Conservation (phyloP, 495 filamentous ascomycete species). For the Hypoxylon rickii region DNA sequence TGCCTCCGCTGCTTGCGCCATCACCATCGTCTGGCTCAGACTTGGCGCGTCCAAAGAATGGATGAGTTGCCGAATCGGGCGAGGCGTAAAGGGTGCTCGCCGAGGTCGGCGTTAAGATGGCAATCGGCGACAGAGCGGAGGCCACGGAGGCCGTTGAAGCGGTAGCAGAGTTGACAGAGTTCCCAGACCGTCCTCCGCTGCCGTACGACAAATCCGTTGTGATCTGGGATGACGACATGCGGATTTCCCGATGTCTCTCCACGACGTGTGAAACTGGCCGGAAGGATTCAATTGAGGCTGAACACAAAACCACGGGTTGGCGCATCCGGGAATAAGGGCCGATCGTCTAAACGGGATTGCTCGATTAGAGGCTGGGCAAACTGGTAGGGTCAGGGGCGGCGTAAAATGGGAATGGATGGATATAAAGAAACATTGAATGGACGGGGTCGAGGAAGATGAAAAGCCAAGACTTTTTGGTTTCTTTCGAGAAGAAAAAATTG, state of each 20-base stretch:
- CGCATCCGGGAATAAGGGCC: slow-evolving; percentile 36
- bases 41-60: slow-evolving; percentile 35
- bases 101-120: slow-evolving; percentile 41
- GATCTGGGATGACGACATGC: slow-evolving; percentile 42
- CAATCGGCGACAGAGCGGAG: slow-evolving; percentile 31
- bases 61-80: slow-evolving; percentile 38
- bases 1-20: slow-evolving; percentile 30
- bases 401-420: slow-evolving; percentile 34
- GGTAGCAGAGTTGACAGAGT: slow-evolving; percentile 12
- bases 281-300: slow-evolving; percentile 39
- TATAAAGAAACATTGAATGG: slow-evolving; percentile 29
- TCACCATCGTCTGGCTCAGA: slow-evolving; percentile 41
- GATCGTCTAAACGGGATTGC: slow-evolving; percentile 25
- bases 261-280: slow-evolving; percentile 6
- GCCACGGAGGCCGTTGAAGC: slow-evolving; percentile 3
- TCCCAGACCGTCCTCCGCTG: slow-evolving; percentile 34
- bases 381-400: slow-evolving; percentile 23
- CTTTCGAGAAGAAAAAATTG: slow-evolving; percentile 10
- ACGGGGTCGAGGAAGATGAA: slow-evolving; percentile 14
- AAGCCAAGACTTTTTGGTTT: slow-evolving; percentile 33
- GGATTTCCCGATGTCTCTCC: slow-evolving; percentile 23
- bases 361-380: slow-evolving; percentile 25
- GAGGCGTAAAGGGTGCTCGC: slow-evolving; percentile 47
- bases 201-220: slow-evolving; percentile 40
- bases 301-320: slow-evolving; percentile 29